These are phyloP conservation scores for Lactarius hengduanensis DNA, from an alignment of 768 basidiomycete genomes.

Conservation along the genomic window DNA sequence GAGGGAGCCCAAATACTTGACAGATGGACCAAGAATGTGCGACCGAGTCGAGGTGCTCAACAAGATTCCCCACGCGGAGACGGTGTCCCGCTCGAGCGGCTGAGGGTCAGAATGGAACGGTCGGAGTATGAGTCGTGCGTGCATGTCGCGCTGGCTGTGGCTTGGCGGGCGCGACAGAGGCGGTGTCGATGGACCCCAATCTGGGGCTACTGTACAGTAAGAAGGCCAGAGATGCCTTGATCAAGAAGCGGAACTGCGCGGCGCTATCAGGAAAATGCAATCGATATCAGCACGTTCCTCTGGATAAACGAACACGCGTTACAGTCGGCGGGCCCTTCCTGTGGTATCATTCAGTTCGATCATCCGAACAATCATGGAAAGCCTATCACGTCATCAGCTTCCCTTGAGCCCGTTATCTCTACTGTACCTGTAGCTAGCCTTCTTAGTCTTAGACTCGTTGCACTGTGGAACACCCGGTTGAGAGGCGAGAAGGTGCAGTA, in stretches of 20 bases:
- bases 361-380: neutral
- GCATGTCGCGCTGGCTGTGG: slow-evolving; percentile 40
- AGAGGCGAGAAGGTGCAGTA: neutral
- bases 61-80: slow-evolving; percentile 68
- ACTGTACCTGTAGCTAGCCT: neutral
- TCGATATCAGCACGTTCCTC: neutral
- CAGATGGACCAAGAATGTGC: slow-evolving; percentile 69
- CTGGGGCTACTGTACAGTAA: no score
- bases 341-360: neutral
- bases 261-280: neutral
- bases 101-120: slow-evolving; percentile 60
- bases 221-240: neutral
- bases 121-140: slow-evolving; percentile 78
- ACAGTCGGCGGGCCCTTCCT: neutral
- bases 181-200: neutral
- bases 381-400: slow-evolving; percentile 23
- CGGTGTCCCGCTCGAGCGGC: slow-evolving; percentile 66
- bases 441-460: neutral
- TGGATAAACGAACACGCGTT: neutral
- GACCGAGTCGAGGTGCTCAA: slow-evolving; percentile 80
- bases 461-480: neutral
- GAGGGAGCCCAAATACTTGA: slow-evolving; percentile 53
- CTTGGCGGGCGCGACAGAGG: neutral
- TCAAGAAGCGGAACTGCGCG: no score
- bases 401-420: slow-evolving; percentile 2